These are phyloP conservation scores for Penicillium decumbens DNA, from an alignment of 2,329 filamentous ascomycete species.

Conservation along the genomic window DNA sequence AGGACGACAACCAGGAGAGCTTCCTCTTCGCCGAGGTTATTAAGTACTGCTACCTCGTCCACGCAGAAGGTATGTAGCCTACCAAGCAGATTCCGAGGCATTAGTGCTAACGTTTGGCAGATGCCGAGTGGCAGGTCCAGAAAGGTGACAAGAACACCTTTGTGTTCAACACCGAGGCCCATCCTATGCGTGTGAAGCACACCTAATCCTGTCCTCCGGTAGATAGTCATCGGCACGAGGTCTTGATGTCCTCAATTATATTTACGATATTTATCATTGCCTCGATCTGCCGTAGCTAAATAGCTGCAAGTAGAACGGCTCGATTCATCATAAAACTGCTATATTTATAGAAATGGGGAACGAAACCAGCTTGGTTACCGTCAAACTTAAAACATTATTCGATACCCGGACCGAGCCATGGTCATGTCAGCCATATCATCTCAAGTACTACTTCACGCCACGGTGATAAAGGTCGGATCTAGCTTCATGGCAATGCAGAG, in stretches of 20 bases:
- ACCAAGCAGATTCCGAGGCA: background rate
- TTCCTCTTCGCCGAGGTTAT: constrained; percentile 85
- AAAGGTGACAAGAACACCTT: constrained; percentile 48
- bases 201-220: constrained; percentile 4
- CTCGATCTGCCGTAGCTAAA: background rate
- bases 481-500: background rate
- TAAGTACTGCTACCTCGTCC: constrained; percentile 76
- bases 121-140: constrained; percentile 57
- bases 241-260: background rate
- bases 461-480: background rate
- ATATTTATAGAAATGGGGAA: too few relatives aligned
- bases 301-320: too few relatives aligned
- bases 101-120: constrained; percentile 32
- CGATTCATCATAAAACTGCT: too few relatives aligned
- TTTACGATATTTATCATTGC: constrained; percentile 1
- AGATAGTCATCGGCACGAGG: background rate
- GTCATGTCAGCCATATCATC: too few relatives aligned
- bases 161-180: constrained; percentile 63
- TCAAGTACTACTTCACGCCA: too few relatives aligned
- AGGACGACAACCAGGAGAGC: constrained; percentile 71
- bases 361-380: too few relatives aligned
- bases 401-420: too few relatives aligned
- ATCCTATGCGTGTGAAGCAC: constrained; percentile 43
- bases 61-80: constrained; percentile 41
- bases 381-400: too few relatives aligned